Conservation (phyloP, 495 filamentous ascomycete genomes). For the Neurospora hispaniola region DNA sequence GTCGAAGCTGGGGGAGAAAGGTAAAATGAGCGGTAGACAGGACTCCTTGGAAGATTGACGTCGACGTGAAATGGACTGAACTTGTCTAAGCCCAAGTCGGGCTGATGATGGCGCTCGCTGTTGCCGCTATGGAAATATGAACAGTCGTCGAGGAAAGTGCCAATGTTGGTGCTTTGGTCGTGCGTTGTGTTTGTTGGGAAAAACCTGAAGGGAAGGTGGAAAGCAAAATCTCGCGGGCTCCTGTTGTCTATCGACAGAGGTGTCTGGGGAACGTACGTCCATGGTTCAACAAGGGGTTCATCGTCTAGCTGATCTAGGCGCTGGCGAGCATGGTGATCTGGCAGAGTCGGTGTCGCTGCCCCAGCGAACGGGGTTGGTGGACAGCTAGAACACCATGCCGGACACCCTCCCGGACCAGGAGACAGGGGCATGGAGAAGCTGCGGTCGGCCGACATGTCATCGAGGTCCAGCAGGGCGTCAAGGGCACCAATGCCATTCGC, state of each 20-base stretch:
- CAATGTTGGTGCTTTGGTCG: neutral
- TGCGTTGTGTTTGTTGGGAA: neutral
- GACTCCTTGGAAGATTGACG: neutral
- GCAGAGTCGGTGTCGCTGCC: slow-evolving; percentile 4
- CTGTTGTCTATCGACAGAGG: slow-evolving; percentile 7
- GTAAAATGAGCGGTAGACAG: slow-evolving; percentile 17
- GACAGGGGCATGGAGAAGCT: slow-evolving; percentile 3
- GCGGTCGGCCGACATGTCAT: slow-evolving; percentile 11
- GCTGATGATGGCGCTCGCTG: neutral
- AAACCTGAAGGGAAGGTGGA: slow-evolving; percentile 6
- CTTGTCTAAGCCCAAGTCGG: neutral
- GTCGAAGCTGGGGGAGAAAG: slow-evolving; percentile 20
- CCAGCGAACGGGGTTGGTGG: slow-evolving; percentile 1
- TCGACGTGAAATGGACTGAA: neutral
- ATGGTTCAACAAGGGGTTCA: slow-evolving; percentile 7
- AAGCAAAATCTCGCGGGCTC: slow-evolving; percentile 10
- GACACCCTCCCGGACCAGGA: neutral
- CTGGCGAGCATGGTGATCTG: slow-evolving; percentile 1
- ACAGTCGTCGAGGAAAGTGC: neutral
- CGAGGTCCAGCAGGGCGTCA: slow-evolving; percentile 13
- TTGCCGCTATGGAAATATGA: neutral
- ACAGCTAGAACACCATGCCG: neutral
- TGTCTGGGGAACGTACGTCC: slow-evolving; percentile 11
- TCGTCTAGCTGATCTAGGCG: slow-evolving; percentile 5
- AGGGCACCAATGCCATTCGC: slow-evolving; percentile 9